Evolutionary conservation across 129 eudicot genomes (phyloP).

Genomic region (Solidago caesia): DNA sequence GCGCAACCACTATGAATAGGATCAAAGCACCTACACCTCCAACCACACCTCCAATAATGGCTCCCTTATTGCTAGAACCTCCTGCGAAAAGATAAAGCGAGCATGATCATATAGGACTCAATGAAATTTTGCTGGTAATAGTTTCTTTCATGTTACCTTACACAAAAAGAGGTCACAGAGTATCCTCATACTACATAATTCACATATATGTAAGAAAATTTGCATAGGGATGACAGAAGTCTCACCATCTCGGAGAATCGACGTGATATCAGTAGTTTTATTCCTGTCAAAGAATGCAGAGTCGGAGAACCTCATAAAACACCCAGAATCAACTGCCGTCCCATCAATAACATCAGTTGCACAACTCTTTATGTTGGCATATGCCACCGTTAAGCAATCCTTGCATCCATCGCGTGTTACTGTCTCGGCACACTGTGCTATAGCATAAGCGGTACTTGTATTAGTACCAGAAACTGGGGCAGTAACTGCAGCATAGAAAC

Average conservation of each 20-base stretch:
- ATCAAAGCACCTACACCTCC: constrained; percentile 38
- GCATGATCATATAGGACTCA: background rate
- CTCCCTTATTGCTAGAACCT: constrained; percentile 55
- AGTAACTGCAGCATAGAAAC: constrained; percentile 55
- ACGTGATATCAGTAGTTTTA: constrained; percentile 40
- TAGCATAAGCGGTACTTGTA: constrained; percentile 46
- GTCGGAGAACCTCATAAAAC: constrained; percentile 66
- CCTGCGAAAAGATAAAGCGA: constrained; percentile 34
- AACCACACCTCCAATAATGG: constrained; percentile 63
- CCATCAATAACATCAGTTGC: constrained; percentile 63
- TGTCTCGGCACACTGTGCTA: constrained; percentile 58
- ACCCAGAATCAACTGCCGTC: constrained; percentile 64
- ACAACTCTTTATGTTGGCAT: constrained; percentile 45
- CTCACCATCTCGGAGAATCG: constrained; percentile 47
- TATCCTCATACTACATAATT: background rate
- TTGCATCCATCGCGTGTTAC: constrained; percentile 40
- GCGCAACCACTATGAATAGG: constrained; percentile 10
- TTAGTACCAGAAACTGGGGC: constrained; percentile 36
- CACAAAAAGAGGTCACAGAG: background rate
- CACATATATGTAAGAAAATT: background rate
- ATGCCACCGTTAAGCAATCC: constrained; percentile 57
- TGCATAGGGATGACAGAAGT: background rate
- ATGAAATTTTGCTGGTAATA: background rate
- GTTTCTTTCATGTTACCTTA: background rate
- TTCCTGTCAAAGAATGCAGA: constrained; percentile 46